Base-by-base conservation (phyloP, 148 eudicot species). In the Nepenthes gracilis region DNA sequence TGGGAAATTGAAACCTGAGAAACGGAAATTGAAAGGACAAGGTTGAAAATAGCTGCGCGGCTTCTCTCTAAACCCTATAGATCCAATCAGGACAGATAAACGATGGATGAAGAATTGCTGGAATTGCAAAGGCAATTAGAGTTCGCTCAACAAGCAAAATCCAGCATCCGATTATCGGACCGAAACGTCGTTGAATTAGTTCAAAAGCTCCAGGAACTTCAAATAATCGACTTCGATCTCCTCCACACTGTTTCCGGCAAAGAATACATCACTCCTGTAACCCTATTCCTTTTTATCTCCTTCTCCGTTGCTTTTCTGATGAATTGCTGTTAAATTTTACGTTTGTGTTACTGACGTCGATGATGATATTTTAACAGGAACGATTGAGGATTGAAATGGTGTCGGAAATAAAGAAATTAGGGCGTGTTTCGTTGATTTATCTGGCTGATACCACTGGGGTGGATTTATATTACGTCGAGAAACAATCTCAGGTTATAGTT, bases 131-230 rank as follows among this genome's bases (percentile, higher is more conserved):
- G 80, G 45, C 95, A 93, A 72, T 86, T 93, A 52, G 98, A 93
- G 62, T 79, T 64, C 67, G 96, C 98, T 35, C 96, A 88, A 64
- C 83, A 88, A 75, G 96, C 84, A 2, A 88, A 93, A 76, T 88
- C 98, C 45, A 86, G 88, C 78, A 79, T 93, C n/a, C 80, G 98
- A 43, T 86, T 93, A 75, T 93, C 98, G 2, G 98, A 92, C 9
- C 74, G 98, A 61, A 93, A 93, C 75, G 98, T 93, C 33, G 96
- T 93, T 69, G 98, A 93, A 81, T 84, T 93, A 76, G 96, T 93
- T 35, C 98, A 84, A 65, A 93, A 88, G 45, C 96, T 93, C 35
- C 96, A 88, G 1, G 74, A 83, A 15, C 91, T 93, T 61, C 73
- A 79, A n/a, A 93, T 93, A 74, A 84, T 93, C 72, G 87, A 93